A percentile compares a stretch with the other conserved stretches of the same genome.
These are phyloP conservation scores for Cylindrotheca fusiformis DNA, from an alignment of 108 stramenopile species.

Conservation along the genomic window DNA sequence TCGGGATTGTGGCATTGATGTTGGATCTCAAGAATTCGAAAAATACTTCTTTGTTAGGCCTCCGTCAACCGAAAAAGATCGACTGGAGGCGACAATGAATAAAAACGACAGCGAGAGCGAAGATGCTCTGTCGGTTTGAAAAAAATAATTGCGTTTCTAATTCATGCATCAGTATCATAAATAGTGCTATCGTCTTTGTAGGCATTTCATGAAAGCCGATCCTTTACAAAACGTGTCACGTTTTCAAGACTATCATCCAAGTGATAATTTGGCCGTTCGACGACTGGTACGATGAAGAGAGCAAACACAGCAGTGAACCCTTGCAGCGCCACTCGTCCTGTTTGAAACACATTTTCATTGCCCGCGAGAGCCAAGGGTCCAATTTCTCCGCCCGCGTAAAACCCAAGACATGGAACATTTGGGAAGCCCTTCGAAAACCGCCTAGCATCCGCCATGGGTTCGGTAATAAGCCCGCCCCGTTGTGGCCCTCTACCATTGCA, in stretches of 20 bases:
- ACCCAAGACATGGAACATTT: slow-evolving; percentile 45
- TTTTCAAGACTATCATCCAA: slow-evolving; percentile 25
- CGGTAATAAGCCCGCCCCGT: slow-evolving; percentile 12
- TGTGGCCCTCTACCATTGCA: slow-evolving; percentile 50
- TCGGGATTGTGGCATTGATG: no score
- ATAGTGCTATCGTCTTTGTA: no score
- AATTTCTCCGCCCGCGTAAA: slow-evolving; percentile 61
- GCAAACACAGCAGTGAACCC: slow-evolving; percentile 45
- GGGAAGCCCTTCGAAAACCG: slow-evolving; percentile 40
- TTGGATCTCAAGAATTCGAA: no score
- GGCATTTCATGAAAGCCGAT: no score
- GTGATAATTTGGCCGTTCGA: slow-evolving; percentile 7
- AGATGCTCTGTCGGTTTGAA: no score
- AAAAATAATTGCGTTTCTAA: no score
- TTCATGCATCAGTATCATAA: no score
- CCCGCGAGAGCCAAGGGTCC: slow-evolving; percentile 53
- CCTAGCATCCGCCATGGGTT: slow-evolving; percentile 55
- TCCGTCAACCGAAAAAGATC: no score
- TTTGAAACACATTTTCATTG: slow-evolving; percentile 40
- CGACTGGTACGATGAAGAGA: slow-evolving; percentile 20
- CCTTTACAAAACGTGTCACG: slow-evolving; percentile 5
- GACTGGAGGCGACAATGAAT: no score
- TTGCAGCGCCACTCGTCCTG: slow-evolving; percentile 38
- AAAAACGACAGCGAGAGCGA: no score
- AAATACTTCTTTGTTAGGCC: no score